Evolutionary conservation across 306 rosid species (phyloP), one percentile per base, ranked within the genome.

Genomic region (Medicago truncatula): DNA sequence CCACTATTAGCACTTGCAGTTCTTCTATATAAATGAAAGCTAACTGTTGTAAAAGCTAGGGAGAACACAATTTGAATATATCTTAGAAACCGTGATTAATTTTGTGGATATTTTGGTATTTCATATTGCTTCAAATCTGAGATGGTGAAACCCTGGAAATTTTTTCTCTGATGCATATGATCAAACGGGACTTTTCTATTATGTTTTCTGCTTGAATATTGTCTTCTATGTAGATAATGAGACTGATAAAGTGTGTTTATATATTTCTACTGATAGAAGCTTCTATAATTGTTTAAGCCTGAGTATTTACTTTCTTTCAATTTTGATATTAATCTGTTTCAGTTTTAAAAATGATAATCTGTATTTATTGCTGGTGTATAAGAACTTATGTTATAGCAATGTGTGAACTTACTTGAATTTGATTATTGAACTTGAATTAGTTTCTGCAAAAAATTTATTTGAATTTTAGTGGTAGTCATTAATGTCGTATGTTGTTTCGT

Each of bases 401-500:
- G 47, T 14, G 3, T 12, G 8, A 8, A n/a, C 15, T 36, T 9
- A 36, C 8, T 64, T 64, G 8, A 38, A 16, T 28, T 36, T 38
- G 69, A 40, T 17, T 64, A 64, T 64, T 7, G 49, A 64, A 64
- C 47, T 38, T 64, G 69, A 64, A n/a, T 64, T n/a, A 64, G 28
- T 25, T 38, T 36, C 28, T 61, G 12, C 67, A 31, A 8, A n/a
- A 16, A 15, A 7, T 36, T 16, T 16, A 64, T 17, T 64, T 4
- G 25, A 63, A 36, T 38, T 16, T 38, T 61, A 61, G 58, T 14
- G 41, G 20, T 44, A 59, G 28, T 67, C 44, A 40, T 70, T 78
- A 63, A 80, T 76, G 40, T 54, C 44, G 8, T 34, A 76, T 61
- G 38, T 61, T 61, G 54, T 77, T 77, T 78, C 71, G 20, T 63